These are phyloP conservation scores for Ceratobasidium sp. DNA, from an alignment of 1,284 basidiomycete species.

Conservation along the genomic window DNA sequence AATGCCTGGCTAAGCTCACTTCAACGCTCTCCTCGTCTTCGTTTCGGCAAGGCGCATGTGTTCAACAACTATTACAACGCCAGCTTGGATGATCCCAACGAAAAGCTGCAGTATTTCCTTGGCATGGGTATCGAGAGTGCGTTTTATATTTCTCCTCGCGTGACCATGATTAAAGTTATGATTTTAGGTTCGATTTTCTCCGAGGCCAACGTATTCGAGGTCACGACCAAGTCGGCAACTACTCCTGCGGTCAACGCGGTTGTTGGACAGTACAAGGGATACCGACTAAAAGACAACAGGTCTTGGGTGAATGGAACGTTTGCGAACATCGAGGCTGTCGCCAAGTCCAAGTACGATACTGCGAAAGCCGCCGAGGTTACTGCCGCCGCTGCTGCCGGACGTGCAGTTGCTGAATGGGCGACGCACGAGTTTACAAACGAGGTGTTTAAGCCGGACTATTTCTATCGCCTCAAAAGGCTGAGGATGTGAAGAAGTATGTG, in stretches of 20 bases:
- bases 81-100: constrained; percentile 15
- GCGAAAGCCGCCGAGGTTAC: constrained; percentile 37
- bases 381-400: constrained; percentile 38
- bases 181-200: constrained; percentile 29
- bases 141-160: constrained; percentile 3
- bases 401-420: constrained; percentile 36
- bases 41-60: constrained; percentile 36
- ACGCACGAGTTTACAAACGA: constrained; percentile 28
- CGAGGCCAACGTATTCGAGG: constrained; percentile 36
- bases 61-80: constrained; percentile 38
- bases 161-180: neutral
- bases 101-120: constrained; percentile 31
- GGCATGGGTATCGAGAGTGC: constrained; percentile 38
- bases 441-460: constrained; percentile 24
- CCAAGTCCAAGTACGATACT: constrained; percentile 37
- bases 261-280: constrained; percentile 34
- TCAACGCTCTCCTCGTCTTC: constrained; percentile 36
- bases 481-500: constrained; percentile 37
- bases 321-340: constrained; percentile 37
- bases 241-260: constrained; percentile 27
- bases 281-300: constrained; percentile 34
- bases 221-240: constrained; percentile 3
- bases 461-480: constrained; percentile 33
- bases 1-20: constrained; percentile 35
- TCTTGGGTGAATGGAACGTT: constrained; percentile 34